Percentiles rank a stretch among this genome's conserved stretches.
These are phyloP conservation scores for Escallonia rubra DNA, from an alignment of 129 eudicot genomes.

Conservation along the genomic window DNA sequence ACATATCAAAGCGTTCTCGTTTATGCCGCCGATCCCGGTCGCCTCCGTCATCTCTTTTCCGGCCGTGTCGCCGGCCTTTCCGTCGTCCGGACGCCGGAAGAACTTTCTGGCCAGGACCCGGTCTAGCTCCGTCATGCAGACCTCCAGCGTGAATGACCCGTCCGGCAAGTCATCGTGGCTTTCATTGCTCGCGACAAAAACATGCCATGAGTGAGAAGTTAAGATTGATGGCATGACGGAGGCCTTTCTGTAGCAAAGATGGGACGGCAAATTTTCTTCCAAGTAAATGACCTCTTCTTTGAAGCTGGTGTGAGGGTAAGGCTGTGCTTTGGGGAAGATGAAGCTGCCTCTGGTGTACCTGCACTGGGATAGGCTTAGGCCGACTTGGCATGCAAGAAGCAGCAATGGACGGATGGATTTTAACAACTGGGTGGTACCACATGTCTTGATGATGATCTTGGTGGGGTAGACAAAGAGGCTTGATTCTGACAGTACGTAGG, in stretches of 20 bases:
- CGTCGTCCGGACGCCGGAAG: constrained; percentile 59
- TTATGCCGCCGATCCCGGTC: constrained; percentile 53
- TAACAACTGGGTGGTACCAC: constrained; percentile 79
- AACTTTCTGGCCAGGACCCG: constrained; percentile 57
- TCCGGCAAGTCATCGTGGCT: constrained; percentile 9
- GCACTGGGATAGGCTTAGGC: constrained; percentile 35
- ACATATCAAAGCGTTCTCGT: constrained; percentile 49
- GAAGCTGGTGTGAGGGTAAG: constrained; percentile 69
- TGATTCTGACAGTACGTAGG: constrained; percentile 77
- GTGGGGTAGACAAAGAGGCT: constrained; percentile 73
- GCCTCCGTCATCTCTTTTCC: constrained; percentile 65
- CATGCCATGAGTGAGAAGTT: constrained; percentile 64
- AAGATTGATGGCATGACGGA: constrained; percentile 59
- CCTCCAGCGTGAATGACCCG: constrained; percentile 49
- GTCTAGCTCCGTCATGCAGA: constrained; percentile 90
- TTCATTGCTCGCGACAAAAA: constrained; percentile 47
- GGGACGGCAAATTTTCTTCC: constrained; percentile 40
- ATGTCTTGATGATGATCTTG: constrained; percentile 73
- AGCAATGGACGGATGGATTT: constrained; percentile 71
- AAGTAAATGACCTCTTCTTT: constrained; percentile 55
- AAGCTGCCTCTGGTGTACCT: constrained; percentile 82
- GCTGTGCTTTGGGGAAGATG: constrained; percentile 70
- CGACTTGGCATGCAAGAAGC: constrained; percentile 32
- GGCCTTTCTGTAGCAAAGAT: constrained; percentile 47
- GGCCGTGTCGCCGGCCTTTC: constrained; percentile 55